phyloP scores from a whole-genome alignment of 371 early-diverging fungal species.

The Mortierella sp. region DNA sequence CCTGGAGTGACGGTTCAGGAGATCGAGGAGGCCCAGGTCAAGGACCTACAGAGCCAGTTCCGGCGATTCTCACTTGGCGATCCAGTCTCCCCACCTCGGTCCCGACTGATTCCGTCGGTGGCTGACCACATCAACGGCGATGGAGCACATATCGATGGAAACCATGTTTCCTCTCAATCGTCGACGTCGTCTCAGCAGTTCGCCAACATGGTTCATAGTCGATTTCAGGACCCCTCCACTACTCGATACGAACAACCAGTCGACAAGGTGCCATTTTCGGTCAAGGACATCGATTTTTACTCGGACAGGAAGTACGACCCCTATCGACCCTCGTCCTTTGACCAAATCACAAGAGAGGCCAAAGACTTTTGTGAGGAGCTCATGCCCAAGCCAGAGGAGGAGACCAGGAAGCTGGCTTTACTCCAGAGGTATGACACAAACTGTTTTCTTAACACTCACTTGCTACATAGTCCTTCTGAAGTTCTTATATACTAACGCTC shows the following conservation, averaged over 20 bases:
- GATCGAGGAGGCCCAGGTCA: conserved; percentile 47
- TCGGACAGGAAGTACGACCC: conserved; percentile 53
- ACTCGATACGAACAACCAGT: conserved; percentile 4
- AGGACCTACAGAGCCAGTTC: conserved; percentile 25
- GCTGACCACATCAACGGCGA: not conserved
- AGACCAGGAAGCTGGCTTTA: conserved; percentile 44
- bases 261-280: conserved; percentile 30
- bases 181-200: not conserved
- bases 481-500: too few relatives aligned
- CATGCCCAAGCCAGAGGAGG: conserved; percentile 48
- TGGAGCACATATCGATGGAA: not conserved
- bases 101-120: not conserved
- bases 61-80: conserved; percentile 30
- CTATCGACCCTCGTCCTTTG: conserved; percentile 46
- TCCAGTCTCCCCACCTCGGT: conserved; percentile 17
- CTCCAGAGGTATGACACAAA: conserved; percentile 22
- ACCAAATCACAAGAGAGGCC: conserved; percentile 39
- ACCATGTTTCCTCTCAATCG: not conserved
- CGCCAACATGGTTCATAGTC: conserved; percentile 17
- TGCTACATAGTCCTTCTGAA: not conserved
- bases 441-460: too few relatives aligned
- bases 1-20: conserved; percentile 44
- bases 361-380: conserved; percentile 35
- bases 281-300: conserved; percentile 54
- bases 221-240: conserved; percentile 13